Percentiles rank a stretch among this genome's conserved stretches.
phyloP scores from a whole-genome alignment of 331 rosid species.

The Malus hybrid region DNA sequence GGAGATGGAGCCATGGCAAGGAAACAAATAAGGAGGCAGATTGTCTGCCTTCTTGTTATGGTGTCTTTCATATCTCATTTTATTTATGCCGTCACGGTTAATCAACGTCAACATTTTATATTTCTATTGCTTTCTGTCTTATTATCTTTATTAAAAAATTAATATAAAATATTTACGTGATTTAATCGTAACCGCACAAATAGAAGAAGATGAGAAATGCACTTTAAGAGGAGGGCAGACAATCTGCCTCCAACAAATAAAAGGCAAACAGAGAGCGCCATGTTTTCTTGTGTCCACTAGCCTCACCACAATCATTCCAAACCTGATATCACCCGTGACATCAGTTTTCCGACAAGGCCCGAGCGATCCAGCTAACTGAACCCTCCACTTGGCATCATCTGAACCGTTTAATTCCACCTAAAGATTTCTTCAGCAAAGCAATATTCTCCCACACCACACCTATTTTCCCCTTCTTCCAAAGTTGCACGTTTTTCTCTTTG shows the following conservation, averaged over 20 bases:
- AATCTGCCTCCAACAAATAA: neutral
- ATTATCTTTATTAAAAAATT: no score
- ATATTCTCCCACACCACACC: conserved; percentile 17
- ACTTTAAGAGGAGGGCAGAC: no score
- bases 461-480: neutral
- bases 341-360: conserved; percentile 44
- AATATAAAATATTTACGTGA: no score
- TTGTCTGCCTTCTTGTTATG: no score
- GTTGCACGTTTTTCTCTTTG: neutral
- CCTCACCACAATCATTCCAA: conserved; percentile 34
- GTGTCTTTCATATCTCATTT: no score
- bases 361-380: conserved; percentile 16
- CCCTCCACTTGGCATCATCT: conserved; percentile 48
- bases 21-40: neutral
- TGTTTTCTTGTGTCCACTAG: conserved; percentile 38
- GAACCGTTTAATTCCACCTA: neutral
- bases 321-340: conserved; percentile 47
- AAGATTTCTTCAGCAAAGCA: neutral
- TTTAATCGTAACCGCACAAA: no score
- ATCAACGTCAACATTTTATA: no score
- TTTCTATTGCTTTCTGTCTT: no score
- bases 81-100: no score
- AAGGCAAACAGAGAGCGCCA: conserved; percentile 13
- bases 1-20: conserved; percentile 12
- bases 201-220: no score